A percentile compares a stretch with the other conserved stretches of the same genome.
These are phyloP conservation scores for Russula sp. DNA, from an alignment of 768 basidiomycete species.

Conservation along the genomic window DNA sequence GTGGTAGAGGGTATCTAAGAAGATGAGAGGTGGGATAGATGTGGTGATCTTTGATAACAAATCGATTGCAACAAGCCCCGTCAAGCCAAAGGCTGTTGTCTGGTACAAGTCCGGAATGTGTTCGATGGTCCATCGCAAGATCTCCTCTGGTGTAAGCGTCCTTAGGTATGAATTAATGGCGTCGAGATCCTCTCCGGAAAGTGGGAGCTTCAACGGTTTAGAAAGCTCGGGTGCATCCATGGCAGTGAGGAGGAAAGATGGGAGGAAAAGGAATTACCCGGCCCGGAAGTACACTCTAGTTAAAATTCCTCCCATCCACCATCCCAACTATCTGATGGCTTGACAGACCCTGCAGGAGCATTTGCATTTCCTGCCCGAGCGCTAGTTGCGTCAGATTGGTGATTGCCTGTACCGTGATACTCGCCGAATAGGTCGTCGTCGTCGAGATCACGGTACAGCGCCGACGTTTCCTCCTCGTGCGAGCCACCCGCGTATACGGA, in stretches of 20 bases:
- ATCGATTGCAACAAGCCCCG: conserved; percentile 88
- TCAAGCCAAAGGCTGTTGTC: conserved; percentile 95
- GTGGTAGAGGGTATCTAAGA: conserved; percentile 95
- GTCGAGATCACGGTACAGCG: conserved; percentile 53
- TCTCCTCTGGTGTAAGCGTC: conserved; percentile 70
- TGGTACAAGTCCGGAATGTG: conserved; percentile 80
- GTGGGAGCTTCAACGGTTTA: conserved; percentile 49
- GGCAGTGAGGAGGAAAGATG: neutral
- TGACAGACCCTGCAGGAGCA: conserved; percentile 22
- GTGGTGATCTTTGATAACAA: conserved; percentile 84
- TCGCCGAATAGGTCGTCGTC: conserved; percentile 47
- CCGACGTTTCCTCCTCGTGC: conserved; percentile 51
- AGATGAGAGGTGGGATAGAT: conserved; percentile 77
- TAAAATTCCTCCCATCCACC: conserved; percentile 49
- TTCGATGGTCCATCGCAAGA: conserved; percentile 78
- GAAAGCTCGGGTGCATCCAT: conserved; percentile 29
- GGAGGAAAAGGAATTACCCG: neutral
- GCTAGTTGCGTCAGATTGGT: neutral
- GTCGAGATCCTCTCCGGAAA: conserved; percentile 52
- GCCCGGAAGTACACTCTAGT: conserved; percentile 2
- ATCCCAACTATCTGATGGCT: conserved; percentile 39
- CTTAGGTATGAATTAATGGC: conserved; percentile 71
- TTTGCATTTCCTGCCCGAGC: neutral
- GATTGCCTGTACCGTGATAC: conserved; percentile 9
- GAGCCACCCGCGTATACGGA: conserved; percentile 40